phyloP scores from a whole-genome alignment of 129 eudicot genomes.

The Arctium lappa region DNA sequence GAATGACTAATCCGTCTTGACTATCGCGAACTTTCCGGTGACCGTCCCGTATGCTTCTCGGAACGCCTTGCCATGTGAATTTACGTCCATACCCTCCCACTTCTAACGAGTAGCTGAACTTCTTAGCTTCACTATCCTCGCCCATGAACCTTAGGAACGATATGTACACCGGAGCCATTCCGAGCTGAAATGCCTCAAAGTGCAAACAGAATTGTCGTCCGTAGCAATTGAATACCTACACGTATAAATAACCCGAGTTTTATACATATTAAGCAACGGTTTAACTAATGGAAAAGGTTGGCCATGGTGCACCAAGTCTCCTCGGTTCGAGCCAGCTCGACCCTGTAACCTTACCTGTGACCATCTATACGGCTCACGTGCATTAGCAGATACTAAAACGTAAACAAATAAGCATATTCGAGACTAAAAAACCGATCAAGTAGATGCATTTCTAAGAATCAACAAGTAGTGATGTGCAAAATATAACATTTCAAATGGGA shows the following conservation, averaged over 20 bases:
- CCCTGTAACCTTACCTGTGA: too few relatives aligned
- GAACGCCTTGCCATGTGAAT: constrained; percentile 83
- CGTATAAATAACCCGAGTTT: not conserved
- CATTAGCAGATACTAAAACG: too few relatives aligned
- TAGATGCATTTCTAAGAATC: too few relatives aligned
- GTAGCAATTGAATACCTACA: constrained; percentile 84
- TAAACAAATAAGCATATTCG: too few relatives aligned
- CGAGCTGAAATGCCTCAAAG: constrained; percentile 89
- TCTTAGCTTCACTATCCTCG: constrained; percentile 76
- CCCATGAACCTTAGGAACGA: constrained; percentile 90
- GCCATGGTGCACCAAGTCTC: not conserved
- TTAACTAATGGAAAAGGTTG: not conserved
- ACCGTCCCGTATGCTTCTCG: constrained; percentile 82
- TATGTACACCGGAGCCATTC: constrained; percentile 83
- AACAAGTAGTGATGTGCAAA: too few relatives aligned
- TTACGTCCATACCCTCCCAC: constrained; percentile 75
- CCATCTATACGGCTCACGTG: too few relatives aligned
- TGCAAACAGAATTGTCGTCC: constrained; percentile 83
- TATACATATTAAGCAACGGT: not conserved
- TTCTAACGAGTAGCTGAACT: constrained; percentile 67
- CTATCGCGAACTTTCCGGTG: constrained; percentile 83
- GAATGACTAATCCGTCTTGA: constrained; percentile 79
- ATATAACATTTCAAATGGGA: too few relatives aligned
- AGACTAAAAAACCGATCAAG: too few relatives aligned
- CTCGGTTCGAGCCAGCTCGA: too few relatives aligned